Evolutionary conservation across 208 protist species (phyloP).

Genomic region (Endotrypanum monterogeii): DNA sequence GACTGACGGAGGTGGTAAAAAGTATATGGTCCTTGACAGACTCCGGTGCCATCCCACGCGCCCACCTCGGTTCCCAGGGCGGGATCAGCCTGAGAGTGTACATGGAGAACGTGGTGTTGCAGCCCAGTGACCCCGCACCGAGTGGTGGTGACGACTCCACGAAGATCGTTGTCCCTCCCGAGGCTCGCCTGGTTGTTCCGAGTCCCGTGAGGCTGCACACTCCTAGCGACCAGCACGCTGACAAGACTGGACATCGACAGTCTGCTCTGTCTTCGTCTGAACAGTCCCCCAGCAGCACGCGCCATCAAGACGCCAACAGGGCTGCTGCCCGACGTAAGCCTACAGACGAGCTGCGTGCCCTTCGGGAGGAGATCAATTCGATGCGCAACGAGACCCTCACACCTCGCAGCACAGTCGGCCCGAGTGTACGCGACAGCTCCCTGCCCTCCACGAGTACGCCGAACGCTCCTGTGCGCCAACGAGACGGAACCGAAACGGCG

Average conservation of each 20-base stretch:
- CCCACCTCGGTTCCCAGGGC: conserved; percentile 33
- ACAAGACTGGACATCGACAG: neutral
- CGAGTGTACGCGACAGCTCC: neutral
- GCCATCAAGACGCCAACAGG: neutral
- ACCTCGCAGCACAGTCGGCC: neutral
- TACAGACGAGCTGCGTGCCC: conserved; percentile 51
- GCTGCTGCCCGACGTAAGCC: conserved; percentile 10
- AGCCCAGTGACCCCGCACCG: conserved; percentile 18
- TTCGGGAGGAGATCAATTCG: conserved; percentile 39
- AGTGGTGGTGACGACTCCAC: conserved; percentile 12
- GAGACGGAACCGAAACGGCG: neutral
- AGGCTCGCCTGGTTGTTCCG: conserved; percentile 18
- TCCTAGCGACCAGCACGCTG: neutral
- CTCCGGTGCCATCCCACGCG: conserved; percentile 37
- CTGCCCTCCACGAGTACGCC: conserved; percentile 1
- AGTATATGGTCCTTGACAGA: conserved; percentile 52
- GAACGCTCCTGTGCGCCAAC: neutral
- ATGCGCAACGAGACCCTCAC: conserved; percentile 29
- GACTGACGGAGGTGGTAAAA: conserved; percentile 54
- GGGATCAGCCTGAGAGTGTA: conserved; percentile 57
- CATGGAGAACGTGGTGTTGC: conserved; percentile 49
- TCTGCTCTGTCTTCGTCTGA: neutral
- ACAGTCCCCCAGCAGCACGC: neutral
- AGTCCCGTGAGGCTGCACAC: neutral
- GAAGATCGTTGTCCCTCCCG: conserved; percentile 34